phyloP scores from a whole-genome alignment of 2,329 filamentous ascomycete species.

The Endocalyx cinctus region DNA sequence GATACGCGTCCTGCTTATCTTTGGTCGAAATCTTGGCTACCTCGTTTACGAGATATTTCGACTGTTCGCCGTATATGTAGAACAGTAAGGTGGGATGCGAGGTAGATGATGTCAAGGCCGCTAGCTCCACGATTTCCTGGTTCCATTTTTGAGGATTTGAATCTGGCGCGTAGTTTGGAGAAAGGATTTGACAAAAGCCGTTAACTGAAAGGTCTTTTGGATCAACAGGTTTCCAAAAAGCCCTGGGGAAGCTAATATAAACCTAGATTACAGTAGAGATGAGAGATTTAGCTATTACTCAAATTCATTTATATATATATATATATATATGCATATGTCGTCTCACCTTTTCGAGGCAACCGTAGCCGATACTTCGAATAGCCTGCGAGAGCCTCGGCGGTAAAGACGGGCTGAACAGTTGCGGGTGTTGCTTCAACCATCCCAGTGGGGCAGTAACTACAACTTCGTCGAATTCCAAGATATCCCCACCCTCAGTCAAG shows the following conservation, averaged over 20 bases:
- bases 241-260: constrained; percentile 65
- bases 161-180: constrained; percentile 60
- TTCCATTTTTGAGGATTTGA: constrained; percentile 64
- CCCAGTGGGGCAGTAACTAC: constrained; percentile 66
- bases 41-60: constrained; percentile 45
- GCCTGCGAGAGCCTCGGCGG: constrained; percentile 53
- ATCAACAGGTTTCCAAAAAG: constrained; percentile 63
- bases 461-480: constrained; percentile 59
- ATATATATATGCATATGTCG: too few relatives aligned
- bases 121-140: constrained; percentile 73
- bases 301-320: too few relatives aligned
- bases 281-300: too few relatives aligned
- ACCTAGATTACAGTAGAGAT: too few relatives aligned
- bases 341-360: constrained; percentile 63
- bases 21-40: constrained; percentile 37
- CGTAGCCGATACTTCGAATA: constrained; percentile 63
- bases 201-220: constrained; percentile 40
- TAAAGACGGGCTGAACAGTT: constrained; percentile 56
- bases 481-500: constrained; percentile 39
- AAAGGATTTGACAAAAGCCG: constrained; percentile 72
- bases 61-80: constrained; percentile 67
- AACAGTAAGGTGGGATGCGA: constrained; percentile 82
- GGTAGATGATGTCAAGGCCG: constrained; percentile 52
- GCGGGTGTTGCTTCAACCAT: constrained; percentile 58
- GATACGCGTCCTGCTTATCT: constrained; percentile 45